Evolutionary conservation across 768 basidiomycete species (phyloP).

Genomic region (Cyclocybe aegerita): DNA sequence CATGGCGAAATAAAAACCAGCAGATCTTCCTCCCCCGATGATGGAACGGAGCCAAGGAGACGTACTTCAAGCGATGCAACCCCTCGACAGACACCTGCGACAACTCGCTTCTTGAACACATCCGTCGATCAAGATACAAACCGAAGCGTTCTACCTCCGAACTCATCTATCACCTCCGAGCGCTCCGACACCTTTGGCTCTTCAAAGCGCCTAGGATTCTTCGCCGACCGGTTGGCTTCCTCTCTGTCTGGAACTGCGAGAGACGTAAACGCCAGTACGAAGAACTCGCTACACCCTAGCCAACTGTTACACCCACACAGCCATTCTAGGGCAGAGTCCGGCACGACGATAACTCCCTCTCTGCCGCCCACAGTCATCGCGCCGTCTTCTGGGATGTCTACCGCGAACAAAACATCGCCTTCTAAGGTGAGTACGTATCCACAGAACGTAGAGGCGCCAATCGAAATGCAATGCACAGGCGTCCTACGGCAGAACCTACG

Average conservation of each 20-base stretch:
- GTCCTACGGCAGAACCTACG: conserved; percentile 72
- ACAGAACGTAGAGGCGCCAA: too few species aligned
- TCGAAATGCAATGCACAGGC: conserved; percentile 27
- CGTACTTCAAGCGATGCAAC: conserved; percentile 51
- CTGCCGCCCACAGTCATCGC: conserved; percentile 30
- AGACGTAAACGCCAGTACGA: conserved; percentile 22
- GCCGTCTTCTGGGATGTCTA: conserved; percentile 30
- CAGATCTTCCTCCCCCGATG: conserved; percentile 34
- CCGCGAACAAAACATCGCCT: conserved; percentile 43
- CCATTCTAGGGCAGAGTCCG: conserved; percentile 37
- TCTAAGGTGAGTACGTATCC: conserved; percentile 38
- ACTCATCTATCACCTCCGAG: conserved; percentile 17
- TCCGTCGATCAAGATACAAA: conserved; percentile 31
- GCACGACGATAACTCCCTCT: conserved; percentile 20
- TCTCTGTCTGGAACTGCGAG: conserved; percentile 31
- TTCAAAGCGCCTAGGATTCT: conserved; percentile 40
- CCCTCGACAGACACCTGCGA: conserved; percentile 44
- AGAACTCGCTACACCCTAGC: conserved; percentile 29
- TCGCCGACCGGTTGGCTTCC: conserved; percentile 43
- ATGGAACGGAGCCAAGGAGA: conserved; percentile 30
- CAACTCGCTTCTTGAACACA: conserved; percentile 32
- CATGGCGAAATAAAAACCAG: conserved; percentile 26
- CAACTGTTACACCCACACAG: conserved; percentile 37
- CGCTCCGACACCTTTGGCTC: conserved; percentile 29
- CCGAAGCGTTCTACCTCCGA: conserved; percentile 24